These are phyloP conservation scores for Pelargonium cotyledonis DNA, from an alignment of 441 rosid genomes.

Conservation along the genomic window DNA sequence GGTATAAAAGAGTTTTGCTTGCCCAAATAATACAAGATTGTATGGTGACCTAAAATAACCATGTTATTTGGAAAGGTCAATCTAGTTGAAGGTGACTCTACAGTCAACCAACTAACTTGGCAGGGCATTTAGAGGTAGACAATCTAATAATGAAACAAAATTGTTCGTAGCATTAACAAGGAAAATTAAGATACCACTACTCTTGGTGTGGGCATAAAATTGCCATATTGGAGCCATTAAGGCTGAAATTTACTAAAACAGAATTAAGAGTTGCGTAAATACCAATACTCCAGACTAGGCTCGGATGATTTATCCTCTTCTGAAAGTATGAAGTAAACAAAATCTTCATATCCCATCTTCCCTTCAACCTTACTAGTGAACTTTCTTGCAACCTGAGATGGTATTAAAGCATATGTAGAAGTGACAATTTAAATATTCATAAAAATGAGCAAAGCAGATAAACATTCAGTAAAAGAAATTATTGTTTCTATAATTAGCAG, in stretches of 20 bases:
- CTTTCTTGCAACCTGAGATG: conserved; percentile 69
- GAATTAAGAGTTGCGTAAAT: conserved; percentile 17
- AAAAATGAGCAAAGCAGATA: conserved; percentile 14
- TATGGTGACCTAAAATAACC: not conserved
- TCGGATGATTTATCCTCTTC: conserved; percentile 98
- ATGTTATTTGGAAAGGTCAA: not conserved
- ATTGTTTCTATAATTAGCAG: conserved; percentile 9
- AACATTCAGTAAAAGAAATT: conserved; percentile 6
- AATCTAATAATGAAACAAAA: not conserved
- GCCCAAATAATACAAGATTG: not conserved
- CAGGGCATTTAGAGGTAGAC: not conserved
- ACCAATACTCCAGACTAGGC: conserved; percentile 98
- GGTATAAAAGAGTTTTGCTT: conserved; percentile 2
- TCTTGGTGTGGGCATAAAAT: not conserved
- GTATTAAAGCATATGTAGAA: conserved; percentile 18
- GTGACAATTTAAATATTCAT: conserved; percentile 9
- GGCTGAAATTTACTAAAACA: not conserved
- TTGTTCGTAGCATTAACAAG: not conserved
- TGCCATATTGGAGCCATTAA: not conserved
- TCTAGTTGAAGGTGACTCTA: not conserved
- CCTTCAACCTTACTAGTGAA: conserved; percentile 88
- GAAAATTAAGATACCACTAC: conserved; percentile 1
- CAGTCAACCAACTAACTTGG: not conserved
- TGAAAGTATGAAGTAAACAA: conserved; percentile 88
- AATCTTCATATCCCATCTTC: conserved; percentile 99